These are phyloP conservation scores for Backusella parvicylindrica DNA, from an alignment of 192 early-diverging fungal species.

Conservation along the genomic window DNA sequence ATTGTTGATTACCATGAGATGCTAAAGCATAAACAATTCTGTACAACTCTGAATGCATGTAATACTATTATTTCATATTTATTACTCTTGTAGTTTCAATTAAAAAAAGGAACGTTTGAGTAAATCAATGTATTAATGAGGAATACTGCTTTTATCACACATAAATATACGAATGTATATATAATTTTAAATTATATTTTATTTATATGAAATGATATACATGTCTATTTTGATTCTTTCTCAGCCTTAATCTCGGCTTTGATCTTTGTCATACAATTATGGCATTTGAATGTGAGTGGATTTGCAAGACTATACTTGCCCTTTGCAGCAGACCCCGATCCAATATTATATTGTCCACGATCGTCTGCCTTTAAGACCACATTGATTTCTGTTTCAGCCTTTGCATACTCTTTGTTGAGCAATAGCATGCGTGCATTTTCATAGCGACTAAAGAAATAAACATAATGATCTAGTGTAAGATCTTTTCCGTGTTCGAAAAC, in stretches of 20 bases:
- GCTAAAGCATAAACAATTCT: too few species aligned
- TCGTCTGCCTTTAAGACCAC: slow-evolving; percentile 42
- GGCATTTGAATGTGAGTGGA: slow-evolving; percentile 54
- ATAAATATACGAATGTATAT: background rate
- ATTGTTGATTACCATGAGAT: too few species aligned
- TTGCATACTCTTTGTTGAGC: slow-evolving; percentile 31
- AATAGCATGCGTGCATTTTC: slow-evolving; percentile 53
- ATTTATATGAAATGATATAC: background rate
- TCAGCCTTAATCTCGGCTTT: background rate
- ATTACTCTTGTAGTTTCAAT: too few species aligned
- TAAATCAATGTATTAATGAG: too few species aligned
- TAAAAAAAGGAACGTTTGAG: too few species aligned
- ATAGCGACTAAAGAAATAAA: slow-evolving; percentile 56
- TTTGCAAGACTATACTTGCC: slow-evolving; percentile 65
- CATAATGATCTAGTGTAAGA: slow-evolving; percentile 60
- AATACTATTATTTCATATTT: too few species aligned
- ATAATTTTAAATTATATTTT: background rate
- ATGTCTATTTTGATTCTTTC: background rate
- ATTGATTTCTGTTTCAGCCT: slow-evolving; percentile 51
- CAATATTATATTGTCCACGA: slow-evolving; percentile 17
- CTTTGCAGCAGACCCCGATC: slow-evolving; percentile 43
- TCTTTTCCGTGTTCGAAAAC: slow-evolving; percentile 52
- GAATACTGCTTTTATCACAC: too few species aligned
- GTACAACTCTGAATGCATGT: too few species aligned
- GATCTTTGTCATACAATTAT: slow-evolving; percentile 37